These are phyloP conservation scores for Geosmithia morbida DNA, from an alignment of 2,329 filamentous ascomycete species.

Conservation along the genomic window DNA sequence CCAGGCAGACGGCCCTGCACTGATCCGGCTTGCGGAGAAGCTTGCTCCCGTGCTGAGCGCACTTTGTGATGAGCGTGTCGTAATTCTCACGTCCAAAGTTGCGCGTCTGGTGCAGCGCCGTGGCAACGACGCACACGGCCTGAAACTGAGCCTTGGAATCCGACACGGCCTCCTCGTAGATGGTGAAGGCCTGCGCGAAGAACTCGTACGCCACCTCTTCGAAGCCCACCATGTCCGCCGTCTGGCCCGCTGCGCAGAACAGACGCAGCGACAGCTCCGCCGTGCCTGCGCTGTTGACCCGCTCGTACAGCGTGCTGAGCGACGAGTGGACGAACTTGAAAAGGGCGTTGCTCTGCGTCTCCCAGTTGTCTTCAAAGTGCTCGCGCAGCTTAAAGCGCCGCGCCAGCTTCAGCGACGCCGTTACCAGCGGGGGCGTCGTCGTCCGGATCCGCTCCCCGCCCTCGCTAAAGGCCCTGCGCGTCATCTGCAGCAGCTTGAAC, in stretches of 20 bases:
- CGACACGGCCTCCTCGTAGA: constrained; percentile 92
- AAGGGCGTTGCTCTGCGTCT: constrained; percentile 54
- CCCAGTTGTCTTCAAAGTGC: constrained; percentile 58
- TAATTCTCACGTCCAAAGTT: constrained; percentile 96
- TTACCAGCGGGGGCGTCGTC: constrained; percentile 85
- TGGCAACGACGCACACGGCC: constrained; percentile 87
- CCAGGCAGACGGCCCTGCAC: constrained; percentile 89
- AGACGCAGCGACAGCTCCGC: constrained; percentile 81
- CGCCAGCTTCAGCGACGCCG: constrained; percentile 77
- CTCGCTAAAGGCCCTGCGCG: constrained; percentile 73
- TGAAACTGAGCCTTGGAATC: constrained; percentile 97
- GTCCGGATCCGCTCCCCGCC: constrained; percentile 94
- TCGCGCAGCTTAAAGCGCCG: constrained; percentile 81
- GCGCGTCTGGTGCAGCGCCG: constrained; percentile 73
- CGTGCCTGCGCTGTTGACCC: constrained; percentile 61
- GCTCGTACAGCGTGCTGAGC: constrained; percentile 74
- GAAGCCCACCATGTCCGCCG: constrained; percentile 79
- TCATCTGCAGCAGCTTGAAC: constrained; percentile 81
- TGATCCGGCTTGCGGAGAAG: constrained; percentile 95
- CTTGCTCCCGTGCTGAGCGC: constrained; percentile 91
- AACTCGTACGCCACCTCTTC: constrained; percentile 97
- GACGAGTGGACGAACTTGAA: constrained; percentile 94
- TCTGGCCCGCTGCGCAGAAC: constrained; percentile 84
- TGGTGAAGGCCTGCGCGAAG: constrained; percentile 94
- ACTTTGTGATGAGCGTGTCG: constrained; percentile 96